Percentiles rank a stretch among this genome's conserved stretches.
Conservation (phyloP, 1,284 basidiomycete species). For the Cronartium ribicola region DNA sequence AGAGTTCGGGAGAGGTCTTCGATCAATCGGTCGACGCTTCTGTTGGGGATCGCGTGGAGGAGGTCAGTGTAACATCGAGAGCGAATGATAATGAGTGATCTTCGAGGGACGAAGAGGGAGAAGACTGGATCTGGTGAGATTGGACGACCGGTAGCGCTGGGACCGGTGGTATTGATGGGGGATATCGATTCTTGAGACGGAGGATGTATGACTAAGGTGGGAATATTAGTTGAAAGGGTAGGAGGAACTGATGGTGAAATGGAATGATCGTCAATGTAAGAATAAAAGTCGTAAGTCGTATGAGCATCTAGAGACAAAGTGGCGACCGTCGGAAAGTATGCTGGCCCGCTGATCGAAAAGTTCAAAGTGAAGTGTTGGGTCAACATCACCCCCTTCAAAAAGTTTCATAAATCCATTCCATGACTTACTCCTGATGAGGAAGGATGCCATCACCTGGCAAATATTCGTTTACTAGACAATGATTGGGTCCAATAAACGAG, state of each 20-base stretch:
- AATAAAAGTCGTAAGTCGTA: conserved; percentile 77
- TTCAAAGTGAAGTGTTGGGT: not conserved
- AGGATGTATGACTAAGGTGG: conserved; percentile 45
- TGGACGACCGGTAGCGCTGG: conserved; percentile 53
- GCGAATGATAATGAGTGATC: conserved; percentile 73
- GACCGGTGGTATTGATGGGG: not conserved
- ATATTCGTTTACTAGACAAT: conserved; percentile 85
- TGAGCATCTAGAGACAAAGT: conserved; percentile 82
- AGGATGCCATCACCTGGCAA: conserved; percentile 79
- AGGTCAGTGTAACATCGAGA: conserved; percentile 64
- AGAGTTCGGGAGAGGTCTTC: conserved; percentile 14
- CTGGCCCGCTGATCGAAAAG: conserved; percentile 71
- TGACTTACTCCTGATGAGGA: conserved; percentile 59
- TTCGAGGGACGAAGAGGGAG: conserved; percentile 72
- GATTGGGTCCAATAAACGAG: conserved; percentile 61
- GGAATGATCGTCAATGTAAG: conserved; percentile 56
- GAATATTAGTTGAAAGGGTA: not conserved
- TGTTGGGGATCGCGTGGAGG: conserved; percentile 58
- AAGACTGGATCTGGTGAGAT: conserved; percentile 65
- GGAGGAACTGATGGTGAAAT: not conserved
- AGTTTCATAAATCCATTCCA: too few relatives aligned
- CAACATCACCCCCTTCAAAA: too few relatives aligned
- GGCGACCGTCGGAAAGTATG: conserved; percentile 80
- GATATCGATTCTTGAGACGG: not conserved
- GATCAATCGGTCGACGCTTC: conserved; percentile 58